phyloP scores from a whole-genome alignment of 2,329 filamentous ascomycete species.

The Calonectria henricotiae region DNA sequence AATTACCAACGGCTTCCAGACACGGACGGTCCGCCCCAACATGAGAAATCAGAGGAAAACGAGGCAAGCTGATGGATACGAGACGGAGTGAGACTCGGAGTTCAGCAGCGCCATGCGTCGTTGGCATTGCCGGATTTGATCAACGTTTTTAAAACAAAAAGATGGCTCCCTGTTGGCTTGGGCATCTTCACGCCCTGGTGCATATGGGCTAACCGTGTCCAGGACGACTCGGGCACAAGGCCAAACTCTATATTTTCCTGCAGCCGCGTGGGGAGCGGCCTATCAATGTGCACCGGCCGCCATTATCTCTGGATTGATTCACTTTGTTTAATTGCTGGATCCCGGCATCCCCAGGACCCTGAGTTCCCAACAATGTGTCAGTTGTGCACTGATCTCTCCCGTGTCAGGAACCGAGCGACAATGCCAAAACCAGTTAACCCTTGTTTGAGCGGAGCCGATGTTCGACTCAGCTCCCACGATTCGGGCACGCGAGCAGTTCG shows the following conservation, averaged over 20 bases:
- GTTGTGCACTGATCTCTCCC: not conserved
- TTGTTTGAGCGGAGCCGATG: not conserved
- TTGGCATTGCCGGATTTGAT: conserved; percentile 46
- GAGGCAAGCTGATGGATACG: not conserved
- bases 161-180: conserved; percentile 34
- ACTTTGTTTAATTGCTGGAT: conserved; percentile 13
- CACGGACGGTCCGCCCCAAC: not conserved
- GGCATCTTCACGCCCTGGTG: conserved; percentile 29
- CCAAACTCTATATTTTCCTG: conserved; percentile 40
- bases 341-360: conserved; percentile 6
- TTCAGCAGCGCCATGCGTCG: not conserved
- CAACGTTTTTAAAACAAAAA: conserved; percentile 36
- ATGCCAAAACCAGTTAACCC: not conserved
- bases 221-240: conserved; percentile 20
- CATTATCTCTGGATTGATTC: conserved; percentile 22
- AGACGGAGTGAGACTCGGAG: not conserved
- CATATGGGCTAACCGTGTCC: conserved; percentile 42
- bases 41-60: not conserved
- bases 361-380: conserved; percentile 28
- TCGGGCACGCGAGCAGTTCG: conserved; percentile 44
- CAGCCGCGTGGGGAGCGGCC: conserved; percentile 23
- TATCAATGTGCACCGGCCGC: not conserved
- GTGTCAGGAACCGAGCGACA: conserved; percentile 15
- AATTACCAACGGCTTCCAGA: not conserved
- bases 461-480: conserved; percentile 29